Evolutionary conservation across 176 grass and related monocot species (phyloP).

Genomic region (Carex cristatella): DNA sequence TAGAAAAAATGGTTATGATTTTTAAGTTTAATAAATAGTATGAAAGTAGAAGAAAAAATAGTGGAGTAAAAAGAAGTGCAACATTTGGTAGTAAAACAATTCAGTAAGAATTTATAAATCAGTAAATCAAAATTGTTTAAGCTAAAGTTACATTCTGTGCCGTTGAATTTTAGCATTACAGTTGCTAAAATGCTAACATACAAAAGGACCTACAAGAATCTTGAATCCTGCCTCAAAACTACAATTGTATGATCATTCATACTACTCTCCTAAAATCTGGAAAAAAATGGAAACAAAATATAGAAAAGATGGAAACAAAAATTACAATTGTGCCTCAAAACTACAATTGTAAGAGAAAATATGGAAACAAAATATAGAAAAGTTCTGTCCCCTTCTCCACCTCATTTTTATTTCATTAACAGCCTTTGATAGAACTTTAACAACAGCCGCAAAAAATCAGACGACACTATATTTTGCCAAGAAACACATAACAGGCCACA

Average conservation of each 20-base stretch:
- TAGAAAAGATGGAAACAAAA: background rate
- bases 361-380: background rate
- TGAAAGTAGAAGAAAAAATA: background rate
- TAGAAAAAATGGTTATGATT: background rate
- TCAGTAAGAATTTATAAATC: background rate
- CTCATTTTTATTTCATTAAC: background rate
- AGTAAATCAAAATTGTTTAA: constrained; percentile 9
- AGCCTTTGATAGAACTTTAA: background rate
- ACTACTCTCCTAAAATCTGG: background rate
- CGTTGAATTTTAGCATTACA: background rate
- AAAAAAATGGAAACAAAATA: background rate
- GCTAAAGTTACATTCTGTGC: background rate
- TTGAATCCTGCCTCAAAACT: background rate
- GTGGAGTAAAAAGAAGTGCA: background rate
- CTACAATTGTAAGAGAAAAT: background rate
- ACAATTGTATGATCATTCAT: background rate
- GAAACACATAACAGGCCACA: background rate
- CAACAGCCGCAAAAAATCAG: background rate
- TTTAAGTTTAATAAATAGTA: background rate
- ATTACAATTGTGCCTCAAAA: too few species aligned
- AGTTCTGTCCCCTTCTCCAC: background rate
- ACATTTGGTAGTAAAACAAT: background rate
- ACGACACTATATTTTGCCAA: background rate
- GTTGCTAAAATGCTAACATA: background rate
- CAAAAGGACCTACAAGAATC: background rate